Conservation (phyloP, 2,329 filamentous ascomycete genomes). For the Monosporascus ibericus region DNA sequence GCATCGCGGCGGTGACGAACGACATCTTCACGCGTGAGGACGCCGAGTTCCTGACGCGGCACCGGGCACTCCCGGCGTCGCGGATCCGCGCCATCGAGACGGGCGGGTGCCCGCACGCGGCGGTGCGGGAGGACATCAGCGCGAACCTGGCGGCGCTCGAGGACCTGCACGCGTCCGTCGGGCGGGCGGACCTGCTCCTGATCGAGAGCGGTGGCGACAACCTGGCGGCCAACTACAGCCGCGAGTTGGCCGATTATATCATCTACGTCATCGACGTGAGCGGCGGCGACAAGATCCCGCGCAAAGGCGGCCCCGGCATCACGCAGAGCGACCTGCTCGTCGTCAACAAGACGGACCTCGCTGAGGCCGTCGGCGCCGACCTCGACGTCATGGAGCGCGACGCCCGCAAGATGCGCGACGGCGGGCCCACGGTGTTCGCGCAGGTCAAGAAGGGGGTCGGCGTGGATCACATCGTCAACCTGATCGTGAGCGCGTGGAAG, state of each 20-base stretch:
- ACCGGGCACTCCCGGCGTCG: slow-evolving; percentile 73
- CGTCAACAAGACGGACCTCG: slow-evolving; percentile 96
- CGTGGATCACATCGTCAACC: slow-evolving; percentile 77
- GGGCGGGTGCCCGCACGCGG: slow-evolving; percentile 92
- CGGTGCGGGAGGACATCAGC: slow-evolving; percentile 93
- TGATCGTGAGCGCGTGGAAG: slow-evolving; percentile 91
- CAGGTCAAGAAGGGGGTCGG: slow-evolving; percentile 92
- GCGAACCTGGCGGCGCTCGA: slow-evolving; percentile 90
- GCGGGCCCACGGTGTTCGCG: slow-evolving; percentile 90
- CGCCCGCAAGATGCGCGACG: slow-evolving; percentile 89
- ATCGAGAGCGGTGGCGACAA: slow-evolving; percentile 97
- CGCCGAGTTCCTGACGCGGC: slow-evolving; percentile 88
- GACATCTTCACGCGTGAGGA: slow-evolving; percentile 99
- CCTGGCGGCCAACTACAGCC: slow-evolving; percentile 90
- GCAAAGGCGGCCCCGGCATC: slow-evolving; percentile 94
- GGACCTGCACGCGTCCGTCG: slow-evolving; percentile 75
- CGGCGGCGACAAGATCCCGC: slow-evolving; percentile 91
- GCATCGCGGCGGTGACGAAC: slow-evolving; percentile 93
- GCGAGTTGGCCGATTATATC: slow-evolving; percentile 94
- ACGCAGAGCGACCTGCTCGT: slow-evolving; percentile 91
- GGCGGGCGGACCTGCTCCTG: slow-evolving; percentile 69
- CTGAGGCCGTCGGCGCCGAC: slow-evolving; percentile 85
- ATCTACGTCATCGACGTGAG: slow-evolving; percentile 98
- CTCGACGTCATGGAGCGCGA: slow-evolving; percentile 91
- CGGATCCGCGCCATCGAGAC: slow-evolving; percentile 97